Evolutionary conservation across 768 basidiomycete species (phyloP).

Genomic region (Phylloporus rhodoxanthus): DNA sequence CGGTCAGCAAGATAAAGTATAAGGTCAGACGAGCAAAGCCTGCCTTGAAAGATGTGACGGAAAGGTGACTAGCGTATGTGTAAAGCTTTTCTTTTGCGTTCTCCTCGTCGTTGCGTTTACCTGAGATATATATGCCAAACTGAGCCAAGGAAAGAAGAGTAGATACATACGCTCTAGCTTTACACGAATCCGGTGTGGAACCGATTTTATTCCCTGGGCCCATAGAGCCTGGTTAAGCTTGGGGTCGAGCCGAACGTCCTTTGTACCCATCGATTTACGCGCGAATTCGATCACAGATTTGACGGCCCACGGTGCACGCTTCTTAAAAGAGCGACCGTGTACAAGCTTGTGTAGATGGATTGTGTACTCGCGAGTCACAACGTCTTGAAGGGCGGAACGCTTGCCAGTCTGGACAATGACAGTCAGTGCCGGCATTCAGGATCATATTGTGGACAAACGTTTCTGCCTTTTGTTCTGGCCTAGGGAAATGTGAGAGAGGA

Average conservation of each 20-base stretch:
- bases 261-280: conserved; percentile 91
- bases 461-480: conserved; percentile 40
- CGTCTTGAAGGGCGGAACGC: conserved; percentile 96
- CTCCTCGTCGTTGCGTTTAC: conserved; percentile 99
- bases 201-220: conserved; percentile 89
- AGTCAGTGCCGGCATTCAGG: conserved; percentile 7
- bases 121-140: conserved; percentile 33
- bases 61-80: conserved; percentile 82
- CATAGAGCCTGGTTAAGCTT: conserved; percentile 95
- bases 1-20: conserved; percentile 4
- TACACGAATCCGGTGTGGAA: conserved; percentile 87
- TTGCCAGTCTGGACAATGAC: conserved; percentile 55
- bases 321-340: conserved; percentile 92
- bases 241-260: conserved; percentile 91
- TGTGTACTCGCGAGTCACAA: conserved; percentile 98
- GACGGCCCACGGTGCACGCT: conserved; percentile 94
- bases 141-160: not conserved
- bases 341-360: conserved; percentile 95
- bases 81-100: conserved; percentile 96
- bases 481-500: conserved; percentile 11
- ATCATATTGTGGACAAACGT: conserved; percentile 27
- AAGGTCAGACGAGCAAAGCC: conserved; percentile 19
- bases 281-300: conserved; percentile 93
- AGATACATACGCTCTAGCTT: conserved; percentile 80
- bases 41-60: conserved; percentile 81